Base-by-base conservation (phyloP, 345 rosid species). In the Microcos paniculata region DNA sequence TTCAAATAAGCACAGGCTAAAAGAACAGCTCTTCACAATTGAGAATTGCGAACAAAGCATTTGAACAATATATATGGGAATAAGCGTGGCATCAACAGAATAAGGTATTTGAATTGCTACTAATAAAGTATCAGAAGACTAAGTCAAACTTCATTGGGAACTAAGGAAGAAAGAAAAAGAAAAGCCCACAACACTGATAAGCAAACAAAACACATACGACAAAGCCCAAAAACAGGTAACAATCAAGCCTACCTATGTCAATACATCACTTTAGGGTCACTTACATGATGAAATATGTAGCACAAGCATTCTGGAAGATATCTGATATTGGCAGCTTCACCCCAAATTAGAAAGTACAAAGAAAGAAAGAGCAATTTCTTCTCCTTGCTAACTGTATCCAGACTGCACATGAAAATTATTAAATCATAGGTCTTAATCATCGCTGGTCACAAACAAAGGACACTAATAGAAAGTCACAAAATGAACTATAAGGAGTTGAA, bases 241-340 rank as follows among this genome's bases (percentile, higher is more conserved):
- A 57, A 76, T 28, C 21, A n/a, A 67, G 28, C 15, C 51, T 31
- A 48, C 18, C 42, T 49, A 23, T 49, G 30, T 3, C 28, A 63
- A 21, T 6, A 55, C 14, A 21, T 26, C 61, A 61, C 30, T 71
- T 61, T 35, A 33, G 55, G 56, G 1, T 55, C 56, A 83, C 92
- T 85, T 83, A 93, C 99, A 82, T 96, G 91, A 85, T 96, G 99
- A 83, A 93, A 96, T 80, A 96, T 90, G 89, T 96, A 92, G 89
- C 97, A 92, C 80, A 92, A 79, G 83, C 97, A 92, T 86, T 92
- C 97, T 28, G 97, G 97, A 87, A 92, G 91, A 80, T 87, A 92
- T 84, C 97, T 88, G 70, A 90, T 75, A 78, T 92, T 92, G 76
- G 96, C 75, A 80, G 97, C 97, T 84, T 92, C 97, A 18, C 99